These are phyloP conservation scores for Microbotryomycetes sp. DNA, from an alignment of 1,284 basidiomycete species.

Conservation along the genomic window DNA sequence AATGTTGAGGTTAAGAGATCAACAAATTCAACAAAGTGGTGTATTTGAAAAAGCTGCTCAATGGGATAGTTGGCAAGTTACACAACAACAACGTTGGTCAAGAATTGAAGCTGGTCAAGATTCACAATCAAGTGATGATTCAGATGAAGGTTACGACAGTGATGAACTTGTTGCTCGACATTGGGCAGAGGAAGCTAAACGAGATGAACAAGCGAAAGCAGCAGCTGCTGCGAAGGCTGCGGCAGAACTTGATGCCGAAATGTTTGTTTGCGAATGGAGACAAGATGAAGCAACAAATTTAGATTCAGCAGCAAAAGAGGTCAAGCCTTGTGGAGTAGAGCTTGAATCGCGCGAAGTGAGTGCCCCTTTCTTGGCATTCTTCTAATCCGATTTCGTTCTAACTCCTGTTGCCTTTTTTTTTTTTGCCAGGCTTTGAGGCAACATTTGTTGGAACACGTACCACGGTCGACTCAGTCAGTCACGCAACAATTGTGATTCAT, in stretches of 20 bases:
- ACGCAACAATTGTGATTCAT: too few species aligned
- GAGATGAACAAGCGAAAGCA: background rate
- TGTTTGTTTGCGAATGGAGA: background rate
- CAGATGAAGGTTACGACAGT: background rate
- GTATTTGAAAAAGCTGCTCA: constrained; percentile 24
- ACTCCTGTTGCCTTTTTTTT: too few species aligned
- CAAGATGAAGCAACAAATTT: background rate
- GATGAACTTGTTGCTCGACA: background rate
- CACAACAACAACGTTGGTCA: background rate
- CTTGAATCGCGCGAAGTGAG: background rate
- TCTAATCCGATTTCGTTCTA: too few species aligned
- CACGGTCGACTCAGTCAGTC: too few species aligned
- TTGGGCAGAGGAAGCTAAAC: background rate
- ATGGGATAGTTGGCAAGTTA: constrained; percentile 27
- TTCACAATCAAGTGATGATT: background rate
- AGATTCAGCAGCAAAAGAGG: background rate
- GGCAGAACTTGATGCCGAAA: background rate
- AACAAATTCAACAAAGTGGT: constrained; percentile 5
- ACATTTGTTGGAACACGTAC: too few species aligned
- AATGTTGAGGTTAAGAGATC: constrained; percentile 6
- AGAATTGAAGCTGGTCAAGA: background rate
- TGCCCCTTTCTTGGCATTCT: too few species aligned
- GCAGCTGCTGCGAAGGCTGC: background rate
- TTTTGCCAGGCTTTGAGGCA: too few species aligned
- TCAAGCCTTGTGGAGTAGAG: background rate